Conservation (phyloP, 768 basidiomycete genomes). For the Jaapia argillacea region DNA sequence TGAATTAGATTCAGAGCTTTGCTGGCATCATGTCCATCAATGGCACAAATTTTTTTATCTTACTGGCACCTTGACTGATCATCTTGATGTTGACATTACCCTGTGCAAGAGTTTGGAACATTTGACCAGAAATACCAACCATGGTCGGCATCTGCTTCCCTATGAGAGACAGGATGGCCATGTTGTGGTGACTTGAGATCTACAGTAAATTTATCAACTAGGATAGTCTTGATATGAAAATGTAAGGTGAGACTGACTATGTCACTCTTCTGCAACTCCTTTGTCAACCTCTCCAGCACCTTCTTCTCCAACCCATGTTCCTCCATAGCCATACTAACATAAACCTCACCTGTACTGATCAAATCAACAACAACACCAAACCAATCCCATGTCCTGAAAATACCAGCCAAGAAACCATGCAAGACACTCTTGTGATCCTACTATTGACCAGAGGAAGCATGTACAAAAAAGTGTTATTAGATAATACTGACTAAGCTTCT, state of each 20-base stretch:
- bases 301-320: constrained; percentile 50
- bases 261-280: constrained; percentile 73
- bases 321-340: constrained; percentile 97
- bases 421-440: constrained; percentile 94
- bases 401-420: constrained; percentile 93
- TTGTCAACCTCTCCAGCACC: constrained; percentile 59
- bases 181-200: constrained; percentile 79
- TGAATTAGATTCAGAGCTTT: constrained; percentile 96
- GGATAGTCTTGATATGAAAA: neutral
- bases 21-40: constrained; percentile 72
- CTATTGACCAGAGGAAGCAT: no score
- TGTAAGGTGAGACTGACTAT: constrained; percentile 37
- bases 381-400: constrained; percentile 83
- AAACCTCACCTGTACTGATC: constrained; percentile 95
- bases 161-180: constrained; percentile 98
- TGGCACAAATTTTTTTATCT: constrained; percentile 95
- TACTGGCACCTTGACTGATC: constrained; percentile 95
- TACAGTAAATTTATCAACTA: constrained; percentile 18
- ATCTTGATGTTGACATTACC: constrained; percentile 97
- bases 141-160: constrained; percentile 93
- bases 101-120: constrained; percentile 93
- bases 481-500: no score
- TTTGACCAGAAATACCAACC: constrained; percentile 89
- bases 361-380: constrained; percentile 95
- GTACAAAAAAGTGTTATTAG: no score